Evolutionary conservation across 257 asterid genomes (phyloP).

Genomic region (Coffea eugenioides): DNA sequence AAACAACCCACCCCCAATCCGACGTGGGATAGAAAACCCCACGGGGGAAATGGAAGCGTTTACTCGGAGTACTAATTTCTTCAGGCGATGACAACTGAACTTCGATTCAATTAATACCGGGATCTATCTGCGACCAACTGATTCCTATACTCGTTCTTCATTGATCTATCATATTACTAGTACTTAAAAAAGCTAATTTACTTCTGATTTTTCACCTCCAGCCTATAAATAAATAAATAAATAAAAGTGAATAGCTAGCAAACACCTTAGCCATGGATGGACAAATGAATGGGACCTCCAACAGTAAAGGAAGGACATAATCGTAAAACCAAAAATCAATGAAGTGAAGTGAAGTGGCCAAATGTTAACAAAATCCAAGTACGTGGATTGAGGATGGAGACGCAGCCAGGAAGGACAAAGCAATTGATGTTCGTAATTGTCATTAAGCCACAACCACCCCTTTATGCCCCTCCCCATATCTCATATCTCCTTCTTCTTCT

Average conservation of each 20-base stretch:
- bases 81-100: neutral
- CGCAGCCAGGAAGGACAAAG: too few relatives aligned
- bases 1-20: too few relatives aligned
- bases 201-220: too few relatives aligned
- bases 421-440: neutral
- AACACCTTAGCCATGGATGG: neutral
- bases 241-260: too few relatives aligned
- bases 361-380: neutral
- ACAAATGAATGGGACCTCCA: neutral
- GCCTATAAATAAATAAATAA: too few relatives aligned
- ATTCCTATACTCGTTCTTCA: too few relatives aligned
- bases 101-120: too few relatives aligned
- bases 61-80: neutral
- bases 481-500: neutral
- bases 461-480: conserved; percentile 6
- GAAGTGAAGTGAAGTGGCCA: neutral
- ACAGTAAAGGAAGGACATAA: neutral
- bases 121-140: too few relatives aligned
- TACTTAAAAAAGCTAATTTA: too few relatives aligned
- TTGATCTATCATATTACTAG: too few relatives aligned
- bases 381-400: neutral
- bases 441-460: conserved; percentile 1
- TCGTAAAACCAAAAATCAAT: neutral
- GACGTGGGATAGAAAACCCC: too few relatives aligned
- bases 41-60: too few relatives aligned